Conservation (phyloP, 257 asterid species). For the Nicotiana tabacum region DNA sequence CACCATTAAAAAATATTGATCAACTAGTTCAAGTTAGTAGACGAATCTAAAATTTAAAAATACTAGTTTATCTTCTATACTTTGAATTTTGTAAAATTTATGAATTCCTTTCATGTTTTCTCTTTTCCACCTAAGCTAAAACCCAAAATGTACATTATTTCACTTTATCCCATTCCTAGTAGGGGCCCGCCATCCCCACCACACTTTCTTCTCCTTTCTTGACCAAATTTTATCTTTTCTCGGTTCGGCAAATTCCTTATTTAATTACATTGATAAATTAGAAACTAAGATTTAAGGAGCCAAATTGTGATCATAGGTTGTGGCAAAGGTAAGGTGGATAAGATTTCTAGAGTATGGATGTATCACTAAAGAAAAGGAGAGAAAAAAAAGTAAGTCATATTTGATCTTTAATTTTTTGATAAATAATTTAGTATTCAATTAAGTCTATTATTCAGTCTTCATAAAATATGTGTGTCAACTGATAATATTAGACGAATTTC, state of each 20-base stretch:
- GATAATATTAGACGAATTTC: no score
- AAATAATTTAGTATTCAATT: no score
- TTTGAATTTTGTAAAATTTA: neutral
- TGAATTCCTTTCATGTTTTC: neutral
- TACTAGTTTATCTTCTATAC: neutral
- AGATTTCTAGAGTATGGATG: no score
- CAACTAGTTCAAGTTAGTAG: no score
- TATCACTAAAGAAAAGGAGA: no score
- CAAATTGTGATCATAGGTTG: neutral
- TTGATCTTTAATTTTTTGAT: no score
- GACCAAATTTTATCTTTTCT: constrained; percentile 12
- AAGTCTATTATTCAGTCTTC: no score
- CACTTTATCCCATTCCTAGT: constrained; percentile 1
- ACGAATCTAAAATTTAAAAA: no score
- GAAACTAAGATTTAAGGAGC: neutral
- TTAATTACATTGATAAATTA: neutral
- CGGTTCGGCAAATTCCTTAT: neutral
- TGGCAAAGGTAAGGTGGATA: no score
- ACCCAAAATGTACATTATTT: neutral
- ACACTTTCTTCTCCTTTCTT: constrained; percentile 9
- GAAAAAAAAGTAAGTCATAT: no score
- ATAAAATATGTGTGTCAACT: no score
- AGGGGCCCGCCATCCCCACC: constrained; percentile 3
- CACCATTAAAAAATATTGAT: no score
- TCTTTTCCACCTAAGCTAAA: neutral